Conservation (phyloP, 306 rosid genomes). For the Delonix regia region DNA sequence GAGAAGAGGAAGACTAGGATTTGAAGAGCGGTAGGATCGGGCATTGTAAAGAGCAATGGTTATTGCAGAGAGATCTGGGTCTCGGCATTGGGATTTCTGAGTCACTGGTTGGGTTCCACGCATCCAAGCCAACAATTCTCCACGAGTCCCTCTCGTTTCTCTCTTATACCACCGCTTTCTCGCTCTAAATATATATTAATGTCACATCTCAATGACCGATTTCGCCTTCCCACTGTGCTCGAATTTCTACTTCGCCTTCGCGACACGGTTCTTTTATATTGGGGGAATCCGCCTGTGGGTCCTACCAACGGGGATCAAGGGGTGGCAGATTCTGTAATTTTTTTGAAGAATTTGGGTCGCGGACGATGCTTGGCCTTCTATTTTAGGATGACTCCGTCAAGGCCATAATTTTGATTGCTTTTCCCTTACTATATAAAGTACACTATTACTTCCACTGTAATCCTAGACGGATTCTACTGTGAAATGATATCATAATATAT, state of each 20-base stretch:
- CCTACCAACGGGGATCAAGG: background rate
- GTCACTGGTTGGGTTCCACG: conserved; percentile 5
- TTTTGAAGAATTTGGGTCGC: no score
- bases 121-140: background rate
- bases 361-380: no score
- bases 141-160: conserved; percentile 15
- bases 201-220: background rate
- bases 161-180: background rate
- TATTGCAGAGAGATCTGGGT: background rate
- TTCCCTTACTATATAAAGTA: no score
- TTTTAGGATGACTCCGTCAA: no score
- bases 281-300: background rate
- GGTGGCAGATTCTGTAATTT: conserved; percentile 12
- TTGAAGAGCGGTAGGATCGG: background rate
- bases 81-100: background rate
- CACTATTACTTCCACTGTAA: no score
- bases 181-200: background rate
- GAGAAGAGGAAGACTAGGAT: no score
- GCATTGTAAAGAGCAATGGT: background rate
- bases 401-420: no score
- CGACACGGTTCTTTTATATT: background rate
- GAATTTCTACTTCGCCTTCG: background rate
- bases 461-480: no score
- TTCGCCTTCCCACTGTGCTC: background rate
- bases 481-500: no score